These are phyloP conservation scores for Aspergillus sp. DNA, from an alignment of 2,329 filamentous ascomycete genomes.

Conservation along the genomic window DNA sequence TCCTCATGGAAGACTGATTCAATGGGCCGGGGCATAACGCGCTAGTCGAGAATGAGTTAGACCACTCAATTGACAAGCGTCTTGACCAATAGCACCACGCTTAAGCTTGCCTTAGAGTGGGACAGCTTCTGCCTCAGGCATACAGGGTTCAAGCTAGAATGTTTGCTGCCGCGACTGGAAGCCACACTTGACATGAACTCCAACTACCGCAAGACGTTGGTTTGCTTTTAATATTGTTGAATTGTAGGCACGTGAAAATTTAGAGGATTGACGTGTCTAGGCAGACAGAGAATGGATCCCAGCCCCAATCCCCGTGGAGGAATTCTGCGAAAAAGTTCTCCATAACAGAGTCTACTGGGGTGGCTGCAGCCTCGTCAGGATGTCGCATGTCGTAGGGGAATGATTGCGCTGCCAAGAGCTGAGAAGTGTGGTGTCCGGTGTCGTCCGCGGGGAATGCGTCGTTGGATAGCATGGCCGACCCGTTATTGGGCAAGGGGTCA, in stretches of 20 bases:
- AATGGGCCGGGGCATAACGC: too few relatives aligned
- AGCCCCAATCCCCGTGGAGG: slow-evolving; percentile 26
- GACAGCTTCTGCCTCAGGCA: too few relatives aligned
- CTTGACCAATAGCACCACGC: too few relatives aligned
- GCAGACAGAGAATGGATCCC: slow-evolving; percentile 22
- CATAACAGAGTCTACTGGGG: slow-evolving; percentile 22
- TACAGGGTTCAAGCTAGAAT: too few relatives aligned
- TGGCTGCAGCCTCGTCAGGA: slow-evolving; percentile 6
- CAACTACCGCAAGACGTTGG: too few relatives aligned
- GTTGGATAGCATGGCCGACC: background rate
- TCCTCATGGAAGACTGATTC: too few relatives aligned
- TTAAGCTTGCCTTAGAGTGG: too few relatives aligned
- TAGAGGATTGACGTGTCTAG: background rate
- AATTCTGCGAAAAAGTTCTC: slow-evolving; percentile 24
- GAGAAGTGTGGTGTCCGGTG: background rate
- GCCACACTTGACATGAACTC: too few relatives aligned
- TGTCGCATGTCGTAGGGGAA: background rate
- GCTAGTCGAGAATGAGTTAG: too few relatives aligned
- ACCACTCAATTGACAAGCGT: too few relatives aligned
- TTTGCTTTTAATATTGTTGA: too few relatives aligned
- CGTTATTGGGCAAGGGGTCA: background rate
- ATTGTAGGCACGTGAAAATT: background rate
- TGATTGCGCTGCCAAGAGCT: background rate
- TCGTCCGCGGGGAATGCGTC: background rate
- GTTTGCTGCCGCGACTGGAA: too few relatives aligned